phyloP scores from a whole-genome alignment of 352 stramenopile species.

The Phytopythium ostracodes region DNA sequence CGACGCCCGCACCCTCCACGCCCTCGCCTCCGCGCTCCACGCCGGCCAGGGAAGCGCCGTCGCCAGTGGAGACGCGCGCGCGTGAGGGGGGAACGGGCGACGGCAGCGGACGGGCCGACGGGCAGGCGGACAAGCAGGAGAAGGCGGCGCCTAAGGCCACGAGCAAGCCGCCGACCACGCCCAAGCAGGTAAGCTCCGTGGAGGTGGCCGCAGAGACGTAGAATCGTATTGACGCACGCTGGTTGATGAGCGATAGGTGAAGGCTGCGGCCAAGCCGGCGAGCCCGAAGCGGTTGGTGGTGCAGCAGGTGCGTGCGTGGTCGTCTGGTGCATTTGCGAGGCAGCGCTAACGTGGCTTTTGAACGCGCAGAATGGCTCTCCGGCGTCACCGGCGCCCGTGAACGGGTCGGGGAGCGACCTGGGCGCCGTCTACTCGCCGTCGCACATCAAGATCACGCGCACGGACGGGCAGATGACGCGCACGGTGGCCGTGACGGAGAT shows the following conservation, averaged over 20 bases:
- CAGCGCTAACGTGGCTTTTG: not conserved
- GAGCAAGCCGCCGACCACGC: not conserved
- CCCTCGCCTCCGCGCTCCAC: slow-evolving; percentile 8
- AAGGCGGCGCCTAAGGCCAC: slow-evolving; percentile 10
- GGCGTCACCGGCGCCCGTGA: not conserved
- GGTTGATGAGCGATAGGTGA: no score
- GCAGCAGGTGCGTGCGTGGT: slow-evolving; percentile 4
- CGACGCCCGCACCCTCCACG: slow-evolving; percentile 3
- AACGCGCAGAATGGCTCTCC: not conserved
- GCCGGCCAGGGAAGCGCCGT: not conserved
- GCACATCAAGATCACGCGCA: slow-evolving; percentile 70
- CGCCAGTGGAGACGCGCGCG: not conserved
- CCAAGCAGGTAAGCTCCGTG: slow-evolving; percentile 1
- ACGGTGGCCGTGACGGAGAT: slow-evolving; percentile 69
- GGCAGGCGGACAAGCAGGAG: slow-evolving; percentile 1
- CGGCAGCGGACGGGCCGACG: slow-evolving; percentile 1
- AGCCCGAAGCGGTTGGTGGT: not conserved
- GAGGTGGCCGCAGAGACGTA: no score
- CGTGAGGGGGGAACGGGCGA: not conserved
- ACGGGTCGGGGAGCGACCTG: slow-evolving; percentile 22
- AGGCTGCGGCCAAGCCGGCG: not conserved
- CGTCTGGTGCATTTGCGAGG: no score
- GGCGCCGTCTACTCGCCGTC: slow-evolving; percentile 62
- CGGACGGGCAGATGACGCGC: slow-evolving; percentile 71
- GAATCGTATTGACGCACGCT: no score